Evolutionary conservation across 371 early-diverging fungal genomes (phyloP).

Genomic region (Apophysomyces elegans): DNA sequence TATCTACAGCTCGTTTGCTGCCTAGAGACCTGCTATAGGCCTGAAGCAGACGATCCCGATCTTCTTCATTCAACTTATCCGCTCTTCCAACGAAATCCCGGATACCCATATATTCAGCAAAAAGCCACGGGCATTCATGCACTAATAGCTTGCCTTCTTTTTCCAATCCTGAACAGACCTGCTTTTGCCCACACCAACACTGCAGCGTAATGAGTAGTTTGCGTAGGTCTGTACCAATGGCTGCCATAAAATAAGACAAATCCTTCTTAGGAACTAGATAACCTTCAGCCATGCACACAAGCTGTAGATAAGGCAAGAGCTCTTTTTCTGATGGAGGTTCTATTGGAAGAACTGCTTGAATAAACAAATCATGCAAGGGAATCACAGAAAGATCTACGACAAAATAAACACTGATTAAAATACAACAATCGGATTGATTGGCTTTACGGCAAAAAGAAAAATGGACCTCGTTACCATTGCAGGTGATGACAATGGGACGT

Average conservation of each 20-base stretch:
- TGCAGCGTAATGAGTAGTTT: slow-evolving; percentile 39
- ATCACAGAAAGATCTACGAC: slow-evolving; percentile 29
- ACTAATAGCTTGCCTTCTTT: background rate
- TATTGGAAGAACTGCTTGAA: slow-evolving; percentile 27
- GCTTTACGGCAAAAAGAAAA: background rate
- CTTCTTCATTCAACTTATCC: background rate
- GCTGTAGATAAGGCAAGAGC: slow-evolving; percentile 42
- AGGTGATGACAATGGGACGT: slow-evolving; percentile 83
- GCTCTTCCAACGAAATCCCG: background rate
- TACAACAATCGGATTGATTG: background rate
- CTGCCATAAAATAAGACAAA: slow-evolving; percentile 28
- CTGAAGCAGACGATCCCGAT: background rate
- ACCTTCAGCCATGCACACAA: slow-evolving; percentile 43
- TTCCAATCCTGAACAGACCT: background rate
- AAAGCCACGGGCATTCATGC: slow-evolving; percentile 6
- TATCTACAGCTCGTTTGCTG: background rate
- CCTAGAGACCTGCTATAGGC: background rate
- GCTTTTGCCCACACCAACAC: slow-evolving; percentile 18
- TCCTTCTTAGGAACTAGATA: slow-evolving; percentile 35
- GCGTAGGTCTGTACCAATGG: slow-evolving; percentile 39
- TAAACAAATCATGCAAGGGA: slow-evolving; percentile 27
- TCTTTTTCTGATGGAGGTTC: slow-evolving; percentile 25
- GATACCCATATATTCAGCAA: slow-evolving; percentile 16
- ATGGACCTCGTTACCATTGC: slow-evolving; percentile 61
- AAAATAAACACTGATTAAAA: background rate